These are phyloP conservation scores for Medicago ruthenica DNA, from an alignment of 306 rosid species.

Conservation along the genomic window DNA sequence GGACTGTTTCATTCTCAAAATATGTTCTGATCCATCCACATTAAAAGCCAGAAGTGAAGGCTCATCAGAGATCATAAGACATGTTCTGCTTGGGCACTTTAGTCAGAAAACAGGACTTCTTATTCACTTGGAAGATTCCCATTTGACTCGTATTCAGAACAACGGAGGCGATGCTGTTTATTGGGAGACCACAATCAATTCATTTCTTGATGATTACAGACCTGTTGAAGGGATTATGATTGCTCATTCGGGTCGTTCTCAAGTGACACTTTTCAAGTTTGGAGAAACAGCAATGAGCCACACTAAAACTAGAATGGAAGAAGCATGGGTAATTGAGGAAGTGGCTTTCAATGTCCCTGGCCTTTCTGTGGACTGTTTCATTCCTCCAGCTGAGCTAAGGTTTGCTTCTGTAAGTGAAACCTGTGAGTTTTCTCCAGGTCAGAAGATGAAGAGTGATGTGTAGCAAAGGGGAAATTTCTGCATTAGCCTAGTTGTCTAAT, in stretches of 20 bases:
- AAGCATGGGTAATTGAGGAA: slow-evolving; percentile 98
- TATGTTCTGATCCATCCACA: slow-evolving; percentile 82
- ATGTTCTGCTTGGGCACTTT: slow-evolving; percentile 92
- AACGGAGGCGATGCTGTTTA: slow-evolving; percentile 97
- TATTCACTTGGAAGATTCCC: slow-evolving; percentile 93
- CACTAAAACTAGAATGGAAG: slow-evolving; percentile 98
- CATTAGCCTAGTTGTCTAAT: slow-evolving; percentile 54
- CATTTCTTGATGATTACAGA: slow-evolving; percentile 86
- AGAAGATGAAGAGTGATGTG: slow-evolving; percentile 55
- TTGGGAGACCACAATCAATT: slow-evolving; percentile 98
- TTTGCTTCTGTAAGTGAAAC: slow-evolving; percentile 88
- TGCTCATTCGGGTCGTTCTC: slow-evolving; percentile 93
- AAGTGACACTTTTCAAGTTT: slow-evolving; percentile 94
- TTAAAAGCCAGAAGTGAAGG: slow-evolving; percentile 96
- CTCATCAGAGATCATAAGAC: slow-evolving; percentile 96
- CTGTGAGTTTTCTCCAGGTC: slow-evolving; percentile 71
- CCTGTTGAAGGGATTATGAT: slow-evolving; percentile 93
- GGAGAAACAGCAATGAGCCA: slow-evolving; percentile 99
- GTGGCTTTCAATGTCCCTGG: slow-evolving; percentile 97
- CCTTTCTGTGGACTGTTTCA: slow-evolving; percentile 91
- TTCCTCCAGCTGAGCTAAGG: slow-evolving; percentile 93
- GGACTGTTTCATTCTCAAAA: slow-evolving; percentile 97
- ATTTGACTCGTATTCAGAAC: slow-evolving; percentile 96
- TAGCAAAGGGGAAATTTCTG: slow-evolving; percentile 42
- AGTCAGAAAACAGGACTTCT: slow-evolving; percentile 97